Evolutionary conservation across 208 protist genomes (phyloP).

Genomic region (Trichomonas vaginalis): DNA sequence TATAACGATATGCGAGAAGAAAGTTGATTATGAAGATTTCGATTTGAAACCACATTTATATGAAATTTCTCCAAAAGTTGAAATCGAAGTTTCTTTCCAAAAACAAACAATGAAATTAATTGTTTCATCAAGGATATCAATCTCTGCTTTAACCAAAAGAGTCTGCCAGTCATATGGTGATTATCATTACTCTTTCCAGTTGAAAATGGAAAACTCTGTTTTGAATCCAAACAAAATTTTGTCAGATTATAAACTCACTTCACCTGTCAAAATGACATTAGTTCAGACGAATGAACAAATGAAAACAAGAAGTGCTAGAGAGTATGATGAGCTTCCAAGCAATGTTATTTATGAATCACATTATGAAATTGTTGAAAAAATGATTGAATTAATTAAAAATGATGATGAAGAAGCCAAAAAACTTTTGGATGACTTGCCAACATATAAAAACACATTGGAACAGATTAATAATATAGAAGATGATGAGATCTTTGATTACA

Average conservation of each 20-base stretch:
- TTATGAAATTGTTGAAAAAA: not conserved
- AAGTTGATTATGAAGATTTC: not conserved
- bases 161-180: not conserved
- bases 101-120: not conserved
- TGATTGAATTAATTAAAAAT: not conserved
- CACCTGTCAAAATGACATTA: not conserved
- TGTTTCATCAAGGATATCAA: not conserved
- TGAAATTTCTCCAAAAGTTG: not conserved
- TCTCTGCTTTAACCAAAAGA: not conserved
- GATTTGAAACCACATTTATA: not conserved
- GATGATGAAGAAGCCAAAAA: not conserved
- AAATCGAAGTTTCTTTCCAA: not conserved
- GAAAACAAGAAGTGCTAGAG: not conserved
- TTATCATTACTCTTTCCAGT: not conserved
- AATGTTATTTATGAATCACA: not conserved
- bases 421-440: not conserved
- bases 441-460: not conserved
- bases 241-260: not conserved
- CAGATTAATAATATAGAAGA: not conserved
- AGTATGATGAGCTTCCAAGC: not conserved
- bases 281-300: not conserved
- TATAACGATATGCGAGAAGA: not conserved
- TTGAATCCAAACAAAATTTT: not conserved
- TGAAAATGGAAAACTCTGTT: not conserved
- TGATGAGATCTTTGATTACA: not conserved